These are phyloP conservation scores for Phoma sp. DNA, from an alignment of 2,329 filamentous ascomycete genomes.

Conservation along the genomic window DNA sequence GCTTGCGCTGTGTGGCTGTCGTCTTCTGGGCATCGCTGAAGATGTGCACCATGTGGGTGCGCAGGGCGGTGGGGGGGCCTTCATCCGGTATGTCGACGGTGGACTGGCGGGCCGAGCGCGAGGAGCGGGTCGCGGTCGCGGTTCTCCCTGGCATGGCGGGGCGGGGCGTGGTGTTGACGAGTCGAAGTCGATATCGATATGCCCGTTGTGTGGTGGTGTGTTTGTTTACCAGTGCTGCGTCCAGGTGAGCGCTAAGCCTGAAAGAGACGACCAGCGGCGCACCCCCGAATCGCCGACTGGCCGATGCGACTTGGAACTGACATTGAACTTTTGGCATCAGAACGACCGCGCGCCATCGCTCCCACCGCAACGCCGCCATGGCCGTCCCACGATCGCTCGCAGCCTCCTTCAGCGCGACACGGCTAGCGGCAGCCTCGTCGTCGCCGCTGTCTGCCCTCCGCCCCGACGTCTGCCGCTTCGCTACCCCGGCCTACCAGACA, in stretches of 20 bases:
- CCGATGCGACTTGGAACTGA: not conserved
- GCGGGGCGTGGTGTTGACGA: slow-evolving; percentile 4
- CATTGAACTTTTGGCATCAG: not conserved
- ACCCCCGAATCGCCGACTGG: slow-evolving; percentile 4
- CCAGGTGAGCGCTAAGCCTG: not conserved
- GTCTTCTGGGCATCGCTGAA: slow-evolving; percentile 77
- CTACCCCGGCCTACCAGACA: slow-evolving; percentile 43
- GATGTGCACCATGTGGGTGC: slow-evolving; percentile 70
- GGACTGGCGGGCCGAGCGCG: slow-evolving; percentile 50
- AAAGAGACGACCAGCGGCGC: too few species aligned
- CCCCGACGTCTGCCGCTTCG: slow-evolving; percentile 29
- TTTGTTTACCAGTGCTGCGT: slow-evolving; percentile 6
- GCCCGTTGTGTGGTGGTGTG: not conserved
- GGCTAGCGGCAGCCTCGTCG: slow-evolving; percentile 24
- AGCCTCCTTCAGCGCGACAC: slow-evolving; percentile 40
- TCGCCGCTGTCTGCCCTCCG: slow-evolving; percentile 11
- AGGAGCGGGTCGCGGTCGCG: slow-evolving; percentile 51
- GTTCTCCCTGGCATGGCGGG: slow-evolving; percentile 56
- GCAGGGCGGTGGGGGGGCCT: slow-evolving; percentile 71
- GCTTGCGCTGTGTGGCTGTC: slow-evolving; percentile 87
- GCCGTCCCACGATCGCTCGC: slow-evolving; percentile 43
- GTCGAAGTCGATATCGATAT: not conserved
- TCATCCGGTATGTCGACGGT: slow-evolving; percentile 69
- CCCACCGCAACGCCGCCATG: slow-evolving; percentile 32
- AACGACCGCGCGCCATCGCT: not conserved